Base-by-base conservation (phyloP, 2,329 filamentous ascomycete species). In the Colletotrichum noveboracense region DNA sequence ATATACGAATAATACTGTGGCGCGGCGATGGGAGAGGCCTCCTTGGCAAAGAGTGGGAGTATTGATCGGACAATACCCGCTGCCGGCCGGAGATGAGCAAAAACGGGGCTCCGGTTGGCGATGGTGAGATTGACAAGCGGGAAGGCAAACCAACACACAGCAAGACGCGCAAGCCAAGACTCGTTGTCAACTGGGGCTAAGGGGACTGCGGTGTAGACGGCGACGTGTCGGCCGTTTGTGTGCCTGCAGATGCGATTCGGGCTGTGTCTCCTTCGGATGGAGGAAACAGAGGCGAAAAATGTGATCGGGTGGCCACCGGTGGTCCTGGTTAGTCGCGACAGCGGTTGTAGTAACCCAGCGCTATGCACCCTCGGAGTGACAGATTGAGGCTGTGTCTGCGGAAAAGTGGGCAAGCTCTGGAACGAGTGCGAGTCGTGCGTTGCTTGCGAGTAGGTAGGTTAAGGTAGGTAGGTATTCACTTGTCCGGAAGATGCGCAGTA, bases 361-460 rank as follows among this genome's bases (percentile, higher is more conserved):
- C 38, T 62, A 55, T 70, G 72, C 72, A 72, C 32, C 26, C 56
- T 60, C 58, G 64, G 43, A 64, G n/a, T 61, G 58, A 60, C 26
- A 52, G 58, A 21, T 61, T 58, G 70, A 74, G 74, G 74, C 74
- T 48, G 74, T 74, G 74, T 38, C 28, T 8, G 28, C 56, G 26
- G 56, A 76, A 74, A 76, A 76, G 74, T 69, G 64, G 74, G 65
- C 43, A 52, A 74, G 48, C 43, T 26, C 21, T 65, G 64, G 58
- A 30, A 30, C 64, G 48, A 43, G 34, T 76, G 70, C 60, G 74
- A 76, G 74, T 76, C 74, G 70, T 74, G 73, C 43, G n/a, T 13
- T 34, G 24, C 56, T 60, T 30, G 56, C 26, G 26, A 60, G 16
- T 58, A 30, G 16, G 56, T 28, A 16, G 14, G 34, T 38, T 36